Percentiles rank a stretch among this genome's conserved stretches.
phyloP scores from a whole-genome alignment of 352 stramenopile genomes.

The Phytophthora citrophthora region DNA sequence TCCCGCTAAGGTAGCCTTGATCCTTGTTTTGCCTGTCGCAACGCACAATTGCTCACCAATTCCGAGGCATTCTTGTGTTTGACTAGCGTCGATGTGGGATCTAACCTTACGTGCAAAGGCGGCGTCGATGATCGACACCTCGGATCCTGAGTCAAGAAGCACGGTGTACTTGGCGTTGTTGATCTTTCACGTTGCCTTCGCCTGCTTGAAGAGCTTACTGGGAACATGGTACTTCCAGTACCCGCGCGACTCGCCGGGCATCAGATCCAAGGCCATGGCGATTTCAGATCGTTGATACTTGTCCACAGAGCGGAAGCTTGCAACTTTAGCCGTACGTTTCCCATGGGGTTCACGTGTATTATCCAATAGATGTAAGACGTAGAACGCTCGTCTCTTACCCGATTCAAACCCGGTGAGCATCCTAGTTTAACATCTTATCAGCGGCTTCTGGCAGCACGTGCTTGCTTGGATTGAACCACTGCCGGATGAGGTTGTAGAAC shows the following conservation, averaged over 20 bases:
- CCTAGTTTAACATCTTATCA: slow-evolving; percentile 17
- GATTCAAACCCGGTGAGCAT: slow-evolving; percentile 13
- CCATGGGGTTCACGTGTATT: too few relatives aligned
- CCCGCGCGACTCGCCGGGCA: too few relatives aligned
- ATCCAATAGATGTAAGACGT: neutral
- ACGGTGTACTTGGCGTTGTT: too few relatives aligned
- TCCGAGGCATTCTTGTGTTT: too few relatives aligned
- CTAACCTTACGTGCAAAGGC: neutral
- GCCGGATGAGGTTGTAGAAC: slow-evolving; percentile 1
- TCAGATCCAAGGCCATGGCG: neutral
- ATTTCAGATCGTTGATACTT: neutral
- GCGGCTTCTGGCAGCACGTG: too few relatives aligned
- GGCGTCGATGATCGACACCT: neutral
- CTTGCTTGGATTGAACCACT: slow-evolving; percentile 2
- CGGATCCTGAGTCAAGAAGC: too few relatives aligned
- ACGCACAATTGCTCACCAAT: neutral
- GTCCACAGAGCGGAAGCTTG: neutral
- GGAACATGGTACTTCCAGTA: too few relatives aligned
- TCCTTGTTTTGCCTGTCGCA: too few relatives aligned
- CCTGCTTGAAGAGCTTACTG: too few relatives aligned
- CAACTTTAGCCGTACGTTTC: too few relatives aligned
- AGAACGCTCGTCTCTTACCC: slow-evolving; percentile 11
- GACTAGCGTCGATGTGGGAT: too few relatives aligned
- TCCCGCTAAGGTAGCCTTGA: neutral
- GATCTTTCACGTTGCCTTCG: too few relatives aligned